Evolutionary conservation across 805 yeast genomes (phyloP), one percentile per base, ranked within the genome.

Genomic region (Spathaspora girioi): DNA sequence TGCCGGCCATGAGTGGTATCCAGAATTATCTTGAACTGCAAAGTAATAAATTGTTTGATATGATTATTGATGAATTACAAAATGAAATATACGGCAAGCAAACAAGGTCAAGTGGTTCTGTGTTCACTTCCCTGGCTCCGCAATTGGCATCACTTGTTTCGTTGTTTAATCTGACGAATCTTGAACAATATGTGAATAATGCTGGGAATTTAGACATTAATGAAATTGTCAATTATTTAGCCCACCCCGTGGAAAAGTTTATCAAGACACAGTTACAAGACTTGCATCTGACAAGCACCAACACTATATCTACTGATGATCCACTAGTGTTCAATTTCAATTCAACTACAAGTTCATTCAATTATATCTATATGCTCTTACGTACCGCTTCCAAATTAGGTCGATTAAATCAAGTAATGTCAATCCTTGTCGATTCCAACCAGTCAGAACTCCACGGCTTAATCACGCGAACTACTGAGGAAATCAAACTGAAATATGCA

Each of bases 11-110:
- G 64, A 61, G 64, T 12, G 70, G 80, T 12, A 66, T 82, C 5
- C 80, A 77, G 51, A 76, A 69, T 43, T 80, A 80, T 54, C 68
- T 86, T 15, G 80, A 81, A 47, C 61, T 71, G 2, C 91, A 84
- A 55, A 76, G 80, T 14, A 81, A 80, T 51, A 77, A 79, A 42
- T 69, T 92, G 27, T 85, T 86, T 59, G 90, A 85, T 45, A 80
- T 81, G 55, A 71, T 92, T 17, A 71, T 88, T n/a, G 96, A 88
- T 55, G 96, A 91, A 60, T 69, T 90, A 42, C 84, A 82, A 52
- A 78, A 76, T 45, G 85, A 88, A 50, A 70, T 88, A n/a, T 89
- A 85, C 59, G 71, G 86, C 42, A 83, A 81, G 57, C 55, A 56
- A 45, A 50, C 56, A 0, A 43, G 53, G 15, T 1, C 41, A n/a